Conservation (phyloP, 805 yeast species). For the Yarrowia yakushimensis region DNA sequence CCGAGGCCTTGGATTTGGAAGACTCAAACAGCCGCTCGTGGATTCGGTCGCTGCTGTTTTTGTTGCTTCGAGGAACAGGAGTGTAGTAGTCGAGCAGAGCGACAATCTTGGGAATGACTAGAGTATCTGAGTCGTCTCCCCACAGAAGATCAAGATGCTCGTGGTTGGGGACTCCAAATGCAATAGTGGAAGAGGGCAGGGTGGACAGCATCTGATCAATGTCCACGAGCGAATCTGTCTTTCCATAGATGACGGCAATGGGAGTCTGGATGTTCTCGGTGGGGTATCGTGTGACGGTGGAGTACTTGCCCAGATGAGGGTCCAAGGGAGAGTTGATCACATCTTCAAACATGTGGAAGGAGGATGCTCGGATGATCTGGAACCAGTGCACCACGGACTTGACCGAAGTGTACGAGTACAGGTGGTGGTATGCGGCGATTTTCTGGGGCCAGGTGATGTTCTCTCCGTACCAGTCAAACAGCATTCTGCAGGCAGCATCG, state of each 20-base stretch:
- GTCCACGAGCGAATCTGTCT: constrained; percentile 78
- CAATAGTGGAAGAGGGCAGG: constrained; percentile 49
- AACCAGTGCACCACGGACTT: constrained; percentile 96
- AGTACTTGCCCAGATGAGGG: constrained; percentile 40
- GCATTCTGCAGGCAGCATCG: constrained; percentile 60
- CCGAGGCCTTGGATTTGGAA: not conserved
- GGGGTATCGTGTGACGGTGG: constrained; percentile 58
- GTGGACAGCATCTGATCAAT: constrained; percentile 68
- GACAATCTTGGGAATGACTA: constrained; percentile 32
- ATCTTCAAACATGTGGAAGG: constrained; percentile 89
- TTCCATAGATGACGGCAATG: constrained; percentile 75
- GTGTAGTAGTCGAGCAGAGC: constrained; percentile 18
- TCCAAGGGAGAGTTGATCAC: constrained; percentile 32
- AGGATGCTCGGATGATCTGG: constrained; percentile 72
- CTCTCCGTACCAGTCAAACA: constrained; percentile 75
- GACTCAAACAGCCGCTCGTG: not conserved
- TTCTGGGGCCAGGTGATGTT: constrained; percentile 76
- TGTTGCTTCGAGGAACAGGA: not conserved
- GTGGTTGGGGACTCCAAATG: constrained; percentile 54
- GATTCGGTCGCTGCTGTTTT: not conserved
- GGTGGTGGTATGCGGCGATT: constrained; percentile 73
- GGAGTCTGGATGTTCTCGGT: constrained; percentile 67
- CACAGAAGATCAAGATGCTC: constrained; percentile 90
- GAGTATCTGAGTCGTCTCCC: constrained; percentile 61
- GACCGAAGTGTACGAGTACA: constrained; percentile 88